Evolutionary conservation across 2,329 filamentous ascomycete genomes (phyloP), one percentile per base, ranked within the genome.

Genomic region (Pseudogymnoascus sp.): DNA sequence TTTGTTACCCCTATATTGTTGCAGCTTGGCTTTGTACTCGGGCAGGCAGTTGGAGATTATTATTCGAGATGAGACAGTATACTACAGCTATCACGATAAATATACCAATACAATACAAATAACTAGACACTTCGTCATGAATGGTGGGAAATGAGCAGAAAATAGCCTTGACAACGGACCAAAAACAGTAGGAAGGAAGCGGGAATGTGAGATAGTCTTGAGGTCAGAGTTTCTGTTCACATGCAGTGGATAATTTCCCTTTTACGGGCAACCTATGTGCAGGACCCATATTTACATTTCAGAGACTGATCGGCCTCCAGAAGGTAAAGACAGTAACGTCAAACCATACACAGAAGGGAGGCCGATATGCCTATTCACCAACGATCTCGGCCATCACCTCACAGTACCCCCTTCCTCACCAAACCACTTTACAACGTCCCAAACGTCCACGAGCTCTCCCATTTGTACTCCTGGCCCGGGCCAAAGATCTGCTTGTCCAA

Each of bases 401-500:
- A 31, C 11, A 8, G 28, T 10, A 11, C 8, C 28, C 28, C 8
- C 28, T 23, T 23, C 8, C 21, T 50, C 44, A 5, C 23, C 10
- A 10, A 18, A n/a, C 5, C 46, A 2, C 46, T 53, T 18, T 53
- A 53, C n/a, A 53, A 2, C 10, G 46, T 53, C 7, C 46, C 46
- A 34, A 53, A 53, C 2, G 46, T 31, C 46, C 46, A 53, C 25
- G 46, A 53, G 25, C 46, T 53, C 46, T 53, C 46, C 46, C 46
- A 53, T n/a, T 28, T 53, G 5, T 53, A 53, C 8, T 53, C 11
- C 46, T 53, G 46, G 8, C 46, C 46, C 5, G 46, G 46, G 4
- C 46, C 46, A 6, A 31, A 76, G 61, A 80, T 76, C 70, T 81
- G 75, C 37, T 72, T 69, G 3, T 73, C 71, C 34, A 72, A 66